Conservation (phyloP, 805 yeast species). For the Candida rishiriensis region DNA sequence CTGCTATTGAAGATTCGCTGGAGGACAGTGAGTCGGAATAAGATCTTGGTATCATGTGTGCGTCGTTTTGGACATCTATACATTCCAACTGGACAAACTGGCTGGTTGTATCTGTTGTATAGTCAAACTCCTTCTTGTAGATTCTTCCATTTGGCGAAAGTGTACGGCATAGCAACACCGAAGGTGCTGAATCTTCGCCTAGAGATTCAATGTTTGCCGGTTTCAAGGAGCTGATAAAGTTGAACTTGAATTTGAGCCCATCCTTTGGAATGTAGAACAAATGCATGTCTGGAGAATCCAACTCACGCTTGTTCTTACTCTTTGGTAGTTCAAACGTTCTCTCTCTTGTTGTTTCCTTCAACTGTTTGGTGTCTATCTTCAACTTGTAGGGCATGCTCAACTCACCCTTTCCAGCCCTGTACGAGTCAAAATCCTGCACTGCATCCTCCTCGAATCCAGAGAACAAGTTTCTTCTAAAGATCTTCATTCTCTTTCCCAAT, state of each 20-base stretch:
- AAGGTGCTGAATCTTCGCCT: constrained; percentile 19
- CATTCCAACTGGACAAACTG: constrained; percentile 42
- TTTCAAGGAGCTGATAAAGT: constrained; percentile 27
- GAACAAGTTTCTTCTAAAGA: constrained; percentile 42
- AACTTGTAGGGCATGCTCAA: constrained; percentile 18
- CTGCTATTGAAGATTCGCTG: constrained; percentile 56
- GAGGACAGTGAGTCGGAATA: constrained; percentile 29
- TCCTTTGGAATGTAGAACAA: constrained; percentile 31
- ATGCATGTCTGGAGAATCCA: constrained; percentile 29
- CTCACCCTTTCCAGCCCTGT: constrained; percentile 15
- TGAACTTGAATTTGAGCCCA: constrained; percentile 24
- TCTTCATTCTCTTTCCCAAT: constrained; percentile 51
- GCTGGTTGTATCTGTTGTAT: constrained; percentile 33
- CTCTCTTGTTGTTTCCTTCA: constrained; percentile 28
- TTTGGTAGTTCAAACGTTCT: constrained; percentile 26
- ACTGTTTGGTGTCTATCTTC: constrained; percentile 30
- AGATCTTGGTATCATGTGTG: constrained; percentile 50
- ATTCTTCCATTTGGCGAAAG: constrained; percentile 10
- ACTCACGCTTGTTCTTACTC: constrained; percentile 13
- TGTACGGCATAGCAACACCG: constrained; percentile 29
- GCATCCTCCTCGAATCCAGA: constrained; percentile 54
- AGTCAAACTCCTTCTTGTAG: constrained; percentile 30
- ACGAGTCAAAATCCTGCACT: constrained; percentile 24
- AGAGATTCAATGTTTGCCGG: constrained; percentile 24
- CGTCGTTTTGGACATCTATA: constrained; percentile 36